Percentiles rank a stretch among this genome's conserved stretches.
These are phyloP conservation scores for Auriscalpium microsporum DNA, from an alignment of 768 basidiomycete genomes.

Conservation along the genomic window DNA sequence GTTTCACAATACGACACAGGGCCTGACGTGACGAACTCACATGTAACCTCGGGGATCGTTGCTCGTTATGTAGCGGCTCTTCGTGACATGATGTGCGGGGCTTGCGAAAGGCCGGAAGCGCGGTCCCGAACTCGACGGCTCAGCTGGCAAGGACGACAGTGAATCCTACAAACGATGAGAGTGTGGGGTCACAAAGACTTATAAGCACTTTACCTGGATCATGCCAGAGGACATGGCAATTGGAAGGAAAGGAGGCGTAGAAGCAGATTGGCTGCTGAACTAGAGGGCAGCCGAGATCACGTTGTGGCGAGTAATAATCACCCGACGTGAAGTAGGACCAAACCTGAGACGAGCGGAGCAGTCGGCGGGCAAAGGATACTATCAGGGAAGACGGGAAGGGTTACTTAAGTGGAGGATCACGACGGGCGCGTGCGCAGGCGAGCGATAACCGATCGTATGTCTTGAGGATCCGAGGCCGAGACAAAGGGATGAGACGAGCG, in stretches of 20 bases:
- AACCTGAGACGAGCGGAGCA: neutral
- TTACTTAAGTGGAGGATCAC: neutral
- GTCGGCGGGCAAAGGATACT: neutral
- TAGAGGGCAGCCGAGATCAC: constrained; percentile 9
- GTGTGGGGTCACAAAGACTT: neutral
- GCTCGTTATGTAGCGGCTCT: constrained; percentile 82
- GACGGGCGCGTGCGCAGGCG: neutral
- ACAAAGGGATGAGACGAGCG: neutral
- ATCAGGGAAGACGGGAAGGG: constrained; percentile 2
- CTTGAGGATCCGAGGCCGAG: neutral
- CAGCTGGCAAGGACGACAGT: constrained; percentile 22
- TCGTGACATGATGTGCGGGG: constrained; percentile 71
- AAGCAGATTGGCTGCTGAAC: constrained; percentile 14
- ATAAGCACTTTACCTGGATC: constrained; percentile 19
- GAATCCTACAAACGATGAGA: constrained; percentile 20
- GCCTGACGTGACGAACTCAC: constrained; percentile 33
- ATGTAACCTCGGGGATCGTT: constrained; percentile 87
- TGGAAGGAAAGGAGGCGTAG: constrained; percentile 17
- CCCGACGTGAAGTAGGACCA: constrained; percentile 10
- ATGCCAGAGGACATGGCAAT: constrained; percentile 25
- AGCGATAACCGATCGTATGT: neutral
- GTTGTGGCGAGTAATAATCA: constrained; percentile 11
- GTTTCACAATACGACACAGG: constrained; percentile 3
- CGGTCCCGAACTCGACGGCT: constrained; percentile 16
- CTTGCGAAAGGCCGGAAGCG: constrained; percentile 65